phyloP scores from a whole-genome alignment of 495 filamentous ascomycete genomes.

The Ramalina peruviana region DNA sequence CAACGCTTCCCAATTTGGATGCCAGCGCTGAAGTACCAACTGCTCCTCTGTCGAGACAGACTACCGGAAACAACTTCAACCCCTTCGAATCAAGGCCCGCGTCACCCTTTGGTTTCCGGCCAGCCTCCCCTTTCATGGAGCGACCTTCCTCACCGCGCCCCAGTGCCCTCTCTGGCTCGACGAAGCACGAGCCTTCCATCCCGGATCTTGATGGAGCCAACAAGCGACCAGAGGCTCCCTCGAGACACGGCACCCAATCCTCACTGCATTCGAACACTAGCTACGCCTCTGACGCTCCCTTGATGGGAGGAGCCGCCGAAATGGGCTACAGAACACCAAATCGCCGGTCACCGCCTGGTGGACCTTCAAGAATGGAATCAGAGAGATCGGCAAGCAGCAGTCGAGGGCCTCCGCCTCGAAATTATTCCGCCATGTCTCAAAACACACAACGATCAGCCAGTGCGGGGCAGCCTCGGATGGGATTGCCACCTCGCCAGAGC shows the following conservation, averaged over 20 bases:
- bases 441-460: slow-evolving; percentile 11
- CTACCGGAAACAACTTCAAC: slow-evolving; percentile 54
- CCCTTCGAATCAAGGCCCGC: slow-evolving; percentile 43
- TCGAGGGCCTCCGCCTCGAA: slow-evolving; percentile 8
- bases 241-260: slow-evolving; percentile 29
- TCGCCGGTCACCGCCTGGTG: slow-evolving; percentile 14
- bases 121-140: slow-evolving; percentile 1
- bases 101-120: slow-evolving; percentile 20
- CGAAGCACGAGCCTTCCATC: slow-evolving; percentile 26
- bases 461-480: background rate
- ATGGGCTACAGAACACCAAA: slow-evolving; percentile 43
- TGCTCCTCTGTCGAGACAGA: slow-evolving; percentile 47
- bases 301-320: slow-evolving; percentile 41
- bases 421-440: slow-evolving; percentile 6
- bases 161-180: slow-evolving; percentile 9
- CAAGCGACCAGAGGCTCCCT: slow-evolving; percentile 22
- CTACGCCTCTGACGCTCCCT: slow-evolving; percentile 42
- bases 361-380: slow-evolving; percentile 10
- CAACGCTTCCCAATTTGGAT: slow-evolving; percentile 52
- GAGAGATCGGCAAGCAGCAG: background rate
- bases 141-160: slow-evolving; percentile 1
- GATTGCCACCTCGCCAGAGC: slow-evolving; percentile 8
- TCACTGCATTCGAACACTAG: slow-evolving; percentile 29
- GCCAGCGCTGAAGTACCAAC: slow-evolving; percentile 41
- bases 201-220: slow-evolving; percentile 22